Base-by-base conservation (phyloP, 805 yeast genomes). In the Wickerhamiella sergipiensis region DNA sequence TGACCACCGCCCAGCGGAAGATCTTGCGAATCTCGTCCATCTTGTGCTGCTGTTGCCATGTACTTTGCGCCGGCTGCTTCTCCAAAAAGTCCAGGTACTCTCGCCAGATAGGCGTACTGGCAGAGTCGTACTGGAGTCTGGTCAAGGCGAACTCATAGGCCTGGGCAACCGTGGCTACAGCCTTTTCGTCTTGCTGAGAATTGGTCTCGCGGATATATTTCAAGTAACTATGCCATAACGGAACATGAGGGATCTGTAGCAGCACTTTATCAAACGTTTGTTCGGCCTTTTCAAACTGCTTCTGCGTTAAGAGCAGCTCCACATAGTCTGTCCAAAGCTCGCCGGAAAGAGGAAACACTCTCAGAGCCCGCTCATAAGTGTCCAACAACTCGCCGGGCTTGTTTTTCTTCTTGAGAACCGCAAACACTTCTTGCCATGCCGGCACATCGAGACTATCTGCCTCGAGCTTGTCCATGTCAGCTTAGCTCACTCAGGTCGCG, bases 11-110 rank as follows among this genome's bases (percentile, higher is more conserved):
- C 52, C 76, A 76, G 57, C 83, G 78, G 64, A 82, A 86, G 4
- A 83, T 73, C 55, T 79, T 80, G 59, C 97, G 74, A 46, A 84
- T 76, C 60, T 81, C 70, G 60, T 86, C 95, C 60, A 77, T 74
- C 56, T 85, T 82, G 58, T 84, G 89, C 62, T 84, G 88, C 55
- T 79, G 82, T 62, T 90, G 97, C 83, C 90, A 86, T 44, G 81
- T 78, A 18, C 70, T 64, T 2, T 61, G 45, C 0, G 69, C 61
- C 2, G 95, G 89, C 47, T 79, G 79, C 33, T 76, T 70, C 56
- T 79, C 81, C 54, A 88, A 73, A 60, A 87, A 88, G 9, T 75
- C 80, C n/a, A 92, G 63, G 62, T 86, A 92, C 58, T 85, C 92
- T 46, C 74, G 71, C 95, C 96, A 90, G 43, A 92, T 67, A 1